Base-by-base conservation (phyloP, 495 filamentous ascomycete genomes). In the Letharia lupina region DNA sequence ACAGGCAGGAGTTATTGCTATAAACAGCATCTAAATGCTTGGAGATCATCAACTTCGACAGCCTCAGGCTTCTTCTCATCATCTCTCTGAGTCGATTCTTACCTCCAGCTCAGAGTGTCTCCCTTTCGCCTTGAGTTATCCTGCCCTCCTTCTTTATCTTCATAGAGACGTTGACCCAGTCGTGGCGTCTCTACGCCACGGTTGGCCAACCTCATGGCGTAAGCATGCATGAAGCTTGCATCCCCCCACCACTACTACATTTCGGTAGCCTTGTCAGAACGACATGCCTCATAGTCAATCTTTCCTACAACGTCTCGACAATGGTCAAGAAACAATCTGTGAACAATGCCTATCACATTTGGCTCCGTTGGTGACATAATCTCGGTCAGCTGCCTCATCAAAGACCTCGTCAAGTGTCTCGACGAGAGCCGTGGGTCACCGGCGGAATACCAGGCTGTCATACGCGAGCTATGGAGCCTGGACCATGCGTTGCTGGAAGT, bases 351-450 rank as follows among this genome's bases (percentile, higher is more conserved):
- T 4, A 61, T 75, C 37, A 70, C 73, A 11, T 74, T 77, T 39
- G 70, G 74, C 15, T 73, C 74, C 8, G 67, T 76, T 10, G 74
- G 74, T 44, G 74, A 76, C 59, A 71, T 75, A 50, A 72, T 76
- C 40, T 56, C 69, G 20, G 61, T 75, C 23, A 62, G 65, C 48
- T 40, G 72, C 16, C 41, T 76, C 23, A 63, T 74, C 60, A 75
- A 75, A 66, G 71, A 77, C 57, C 45, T 73, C 15, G 61, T 77
- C 52, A 63, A 68, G 35, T 69, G 73, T 6, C 68, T 77, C n/a
- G 66, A 73, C 58, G 52, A 71, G 15, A 68, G 45, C 56, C 66
- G 65, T 31, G 75, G 75, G 10, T 71, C 75, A 20, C 33, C 63
- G 18, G 37, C 68, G 13, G 70, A 74, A 47, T 77, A 73, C 52